Base-by-base conservation (phyloP, 345 rosid genomes). In the Sisymbrium irio region DNA sequence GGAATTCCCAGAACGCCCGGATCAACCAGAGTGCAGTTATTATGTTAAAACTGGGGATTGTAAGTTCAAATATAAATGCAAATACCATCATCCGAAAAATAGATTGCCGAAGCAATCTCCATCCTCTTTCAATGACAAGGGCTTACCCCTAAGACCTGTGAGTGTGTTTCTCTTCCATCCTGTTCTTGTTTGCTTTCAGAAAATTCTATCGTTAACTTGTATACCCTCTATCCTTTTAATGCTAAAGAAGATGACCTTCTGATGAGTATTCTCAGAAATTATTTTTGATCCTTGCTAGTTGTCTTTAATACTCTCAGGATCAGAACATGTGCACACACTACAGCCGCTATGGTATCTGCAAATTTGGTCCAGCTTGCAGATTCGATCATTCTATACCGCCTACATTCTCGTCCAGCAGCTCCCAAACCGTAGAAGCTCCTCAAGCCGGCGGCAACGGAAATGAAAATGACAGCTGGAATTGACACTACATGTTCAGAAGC, bases 61-160 rank as follows among this genome's bases (percentile, higher is more conserved):
- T 74, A 96, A 92, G 83, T 96, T 83, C 67, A 96, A 79, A 72
- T 85, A 85, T 69, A 88, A 80, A 74, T 96, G 99, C 97, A 96
- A 86, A 79, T 96, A 82, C 80, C 90, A 92, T 80, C 99, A 96
- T 83, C 98, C 98, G 12, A 92, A 85, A 81, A 80, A 75, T 65
- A 83, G 85, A 62, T 57, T 69, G 67, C 53, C 81, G 1, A 90
- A 82, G 77, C 77, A 87, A 45, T 63, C 89, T 47, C 82, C 89
- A 30, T 86, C 84, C 55, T 33, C 83, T 62, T 83, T 92, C 46
- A 96, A 89, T 58, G 93, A 92, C 83, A 92, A 90, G 82, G 99
- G 98, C 73, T 87, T 92, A 71, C 99, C 98, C 20, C 60, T 96
- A 75, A 89, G 99, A 84, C 98, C 98, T 83, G 99, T 96, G 82